These are phyloP conservation scores for Paramecium pentaurelia DNA, from an alignment of 73 alveolate genomes.

Conservation along the genomic window DNA sequence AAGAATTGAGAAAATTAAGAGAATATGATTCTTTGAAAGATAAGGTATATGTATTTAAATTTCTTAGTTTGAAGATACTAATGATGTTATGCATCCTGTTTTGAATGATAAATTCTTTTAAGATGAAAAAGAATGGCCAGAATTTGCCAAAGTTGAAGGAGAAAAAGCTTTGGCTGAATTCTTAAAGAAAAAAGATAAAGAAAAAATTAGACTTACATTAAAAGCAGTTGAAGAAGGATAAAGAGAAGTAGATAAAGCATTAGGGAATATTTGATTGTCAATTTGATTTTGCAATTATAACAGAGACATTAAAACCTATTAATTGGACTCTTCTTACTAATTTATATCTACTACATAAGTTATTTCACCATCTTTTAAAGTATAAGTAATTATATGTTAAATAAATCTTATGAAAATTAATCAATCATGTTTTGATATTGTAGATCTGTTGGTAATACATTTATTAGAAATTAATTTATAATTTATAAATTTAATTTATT, in stretches of 20 bases:
- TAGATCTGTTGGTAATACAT: no score
- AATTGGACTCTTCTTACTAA: not conserved
- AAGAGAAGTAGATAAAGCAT: not conserved
- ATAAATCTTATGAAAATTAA: no score
- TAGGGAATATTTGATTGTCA: not conserved
- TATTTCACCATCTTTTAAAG: no score
- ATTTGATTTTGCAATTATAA: not conserved
- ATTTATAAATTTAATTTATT: no score
- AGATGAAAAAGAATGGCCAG: not conserved
- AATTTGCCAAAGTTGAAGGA: not conserved
- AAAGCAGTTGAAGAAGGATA: conserved; percentile 1
- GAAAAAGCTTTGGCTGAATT: conserved; percentile 7
- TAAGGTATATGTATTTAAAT: not conserved
- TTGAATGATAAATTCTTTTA: not conserved
- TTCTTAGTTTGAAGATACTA: conserved; percentile 18
- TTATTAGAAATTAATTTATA: no score
- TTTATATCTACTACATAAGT: no score
- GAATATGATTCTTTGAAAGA: conserved; percentile 27
- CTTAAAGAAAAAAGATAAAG: conserved; percentile 2
- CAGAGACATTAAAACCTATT: not conserved
- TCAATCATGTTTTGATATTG: no score
- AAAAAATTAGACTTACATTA: conserved; percentile 30
- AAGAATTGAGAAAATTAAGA: conserved; percentile 27
- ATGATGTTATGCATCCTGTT: conserved; percentile 5
- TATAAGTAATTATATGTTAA: not conserved